Evolutionary conservation across 345 rosid genomes (phyloP), one percentile per base, ranked within the genome.

Genomic region (Jatropha curcas): DNA sequence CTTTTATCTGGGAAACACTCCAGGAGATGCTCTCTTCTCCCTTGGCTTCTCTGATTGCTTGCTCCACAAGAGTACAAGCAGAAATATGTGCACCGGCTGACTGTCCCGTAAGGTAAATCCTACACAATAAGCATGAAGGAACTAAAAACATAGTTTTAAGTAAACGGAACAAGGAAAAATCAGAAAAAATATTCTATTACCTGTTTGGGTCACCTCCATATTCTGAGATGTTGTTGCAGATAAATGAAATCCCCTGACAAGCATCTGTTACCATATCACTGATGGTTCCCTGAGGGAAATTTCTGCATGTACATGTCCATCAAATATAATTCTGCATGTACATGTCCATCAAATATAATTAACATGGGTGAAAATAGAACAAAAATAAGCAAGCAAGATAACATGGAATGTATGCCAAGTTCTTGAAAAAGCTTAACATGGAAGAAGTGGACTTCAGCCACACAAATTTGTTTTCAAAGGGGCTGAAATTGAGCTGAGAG

Each of bases 201-300:
- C 82, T 70, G 65, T 65, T 65, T 50, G 82, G 78, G 45, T 79
- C 82, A 58, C 82, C 82, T 35, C 82, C 78, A 59, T 74, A 74
- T 48, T 74, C 82, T 50, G 82, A 64, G 50, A 79, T 79, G 75
- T 74, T 71, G 68, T 74, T 74, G 67, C 71, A 79, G 67, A 79
- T 70, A 65, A 79, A 79, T 57, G 82, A 79, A 24, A 79, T 74
- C 25, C 78, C 82, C 65, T 70, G 59, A 16, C 78, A 79, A n/a
- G 75, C 69, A 79, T 79, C 82, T 45, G 69, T 33, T 48, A 70
- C 78, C 82, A 74, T 79, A 66, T 79, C 82, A 58, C 78, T 60
- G 14, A 79, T 79, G 56, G 82, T 79, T 74, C 82, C 82, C 72
- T 79, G 78, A 50, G 82, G 82, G 59, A 79, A 79, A 70, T 79